These are phyloP conservation scores for Leccinum disarticulatum DNA, from an alignment of 768 basidiomycete genomes.

Conservation along the genomic window DNA sequence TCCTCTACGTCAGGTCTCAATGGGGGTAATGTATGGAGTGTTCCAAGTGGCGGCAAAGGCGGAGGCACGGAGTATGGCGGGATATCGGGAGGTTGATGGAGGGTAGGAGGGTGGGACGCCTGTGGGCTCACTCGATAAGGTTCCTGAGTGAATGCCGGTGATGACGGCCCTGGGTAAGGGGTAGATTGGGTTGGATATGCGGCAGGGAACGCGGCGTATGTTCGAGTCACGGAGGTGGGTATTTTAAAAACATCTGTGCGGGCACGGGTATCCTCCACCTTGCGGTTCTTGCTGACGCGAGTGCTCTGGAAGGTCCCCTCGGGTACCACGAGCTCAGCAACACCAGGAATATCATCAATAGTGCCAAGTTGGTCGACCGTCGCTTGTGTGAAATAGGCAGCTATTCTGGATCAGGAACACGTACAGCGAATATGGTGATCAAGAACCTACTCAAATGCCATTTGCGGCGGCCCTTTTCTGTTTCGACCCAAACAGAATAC, in stretches of 20 bases:
- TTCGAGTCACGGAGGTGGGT: slow-evolving; percentile 35
- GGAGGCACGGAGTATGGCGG: slow-evolving; percentile 30
- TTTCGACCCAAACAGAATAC: slow-evolving; percentile 76
- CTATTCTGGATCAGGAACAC: slow-evolving; percentile 41
- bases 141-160: slow-evolving; percentile 25
- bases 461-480: slow-evolving; percentile 64
- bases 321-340: slow-evolving; percentile 64
- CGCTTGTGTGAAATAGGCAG: slow-evolving; percentile 79
- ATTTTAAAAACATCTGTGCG: slow-evolving; percentile 34
- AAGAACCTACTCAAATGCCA: slow-evolving; percentile 75
- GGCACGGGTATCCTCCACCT: slow-evolving; percentile 39
- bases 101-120: slow-evolving; percentile 21
- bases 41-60: slow-evolving; percentile 24
- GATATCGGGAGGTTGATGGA: slow-evolving; percentile 23
- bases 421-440: background rate
- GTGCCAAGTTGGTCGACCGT: slow-evolving; percentile 71
- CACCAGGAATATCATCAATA: slow-evolving; percentile 62
- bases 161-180: slow-evolving; percentile 25
- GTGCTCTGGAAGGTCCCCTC: slow-evolving; percentile 69
- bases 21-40: slow-evolving; percentile 28
- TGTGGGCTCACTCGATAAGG: slow-evolving; percentile 23
- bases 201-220: slow-evolving; percentile 43
- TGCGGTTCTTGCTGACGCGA: slow-evolving; percentile 51
- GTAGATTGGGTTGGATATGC: slow-evolving; percentile 30
- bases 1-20: slow-evolving; percentile 27